Evolutionary conservation across 2,329 filamentous ascomycete genomes (phyloP).

Genomic region (Xylariaceae sp.): DNA sequence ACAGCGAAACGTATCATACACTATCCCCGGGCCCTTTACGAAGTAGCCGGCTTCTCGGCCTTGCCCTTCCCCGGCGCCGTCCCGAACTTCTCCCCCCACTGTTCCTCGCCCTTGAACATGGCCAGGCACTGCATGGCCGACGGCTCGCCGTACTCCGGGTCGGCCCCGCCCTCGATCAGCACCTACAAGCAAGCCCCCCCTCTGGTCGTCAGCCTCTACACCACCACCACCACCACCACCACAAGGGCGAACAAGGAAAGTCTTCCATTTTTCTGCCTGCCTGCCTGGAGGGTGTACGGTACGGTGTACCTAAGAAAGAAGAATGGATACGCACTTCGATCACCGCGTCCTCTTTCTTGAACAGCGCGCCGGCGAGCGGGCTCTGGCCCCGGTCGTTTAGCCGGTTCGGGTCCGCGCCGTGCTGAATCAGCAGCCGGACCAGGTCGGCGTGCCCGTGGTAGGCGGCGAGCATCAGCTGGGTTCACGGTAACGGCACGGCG

Average conservation of each 20-base stretch:
- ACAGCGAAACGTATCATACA: too few relatives aligned
- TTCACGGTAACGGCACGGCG: neutral
- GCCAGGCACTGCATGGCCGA: constrained; percentile 40
- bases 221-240: too few relatives aligned
- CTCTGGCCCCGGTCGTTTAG: constrained; percentile 63
- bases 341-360: constrained; percentile 61
- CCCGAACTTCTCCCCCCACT: constrained; percentile 43
- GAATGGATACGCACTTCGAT: constrained; percentile 44
- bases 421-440: constrained; percentile 50
- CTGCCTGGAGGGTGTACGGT: too few relatives aligned
- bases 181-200: too few relatives aligned
- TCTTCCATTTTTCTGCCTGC: too few relatives aligned
- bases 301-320: too few relatives aligned
- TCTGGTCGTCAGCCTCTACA: too few relatives aligned
- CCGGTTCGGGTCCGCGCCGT: constrained; percentile 59
- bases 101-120: constrained; percentile 45
- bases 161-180: constrained; percentile 44
- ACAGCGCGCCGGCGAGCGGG: constrained; percentile 63
- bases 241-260: too few relatives aligned
- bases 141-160: constrained; percentile 44
- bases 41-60: constrained; percentile 14
- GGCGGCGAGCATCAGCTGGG: constrained; percentile 61
- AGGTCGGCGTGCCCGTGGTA: constrained; percentile 60
- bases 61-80: constrained; percentile 40
- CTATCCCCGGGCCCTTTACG: too few relatives aligned